Conservation (phyloP, 2,329 filamentous ascomycete species). For the Aspergillus niger region DNA sequence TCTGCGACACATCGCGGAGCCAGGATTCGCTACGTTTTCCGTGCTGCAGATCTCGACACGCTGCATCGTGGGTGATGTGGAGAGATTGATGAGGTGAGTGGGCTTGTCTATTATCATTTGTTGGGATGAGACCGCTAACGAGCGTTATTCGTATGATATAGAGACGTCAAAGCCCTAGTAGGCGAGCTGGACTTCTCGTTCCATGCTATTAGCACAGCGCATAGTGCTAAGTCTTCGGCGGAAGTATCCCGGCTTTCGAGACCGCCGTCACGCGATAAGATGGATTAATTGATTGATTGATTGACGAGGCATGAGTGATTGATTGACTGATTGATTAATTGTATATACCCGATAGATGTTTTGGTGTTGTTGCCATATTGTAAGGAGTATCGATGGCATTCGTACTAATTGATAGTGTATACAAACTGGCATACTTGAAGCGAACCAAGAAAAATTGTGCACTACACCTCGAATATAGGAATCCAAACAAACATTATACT, state of each 20-base stretch:
- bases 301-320: background rate
- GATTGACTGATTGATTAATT: background rate
- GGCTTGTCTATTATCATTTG: background rate
- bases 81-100: slow-evolving; percentile 56
- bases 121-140: background rate
- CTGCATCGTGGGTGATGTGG: slow-evolving; percentile 69
- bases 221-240: slow-evolving; percentile 27
- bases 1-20: slow-evolving; percentile 66
- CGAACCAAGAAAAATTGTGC: too few species aligned
- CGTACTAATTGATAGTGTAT: too few species aligned
- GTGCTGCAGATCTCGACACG: slow-evolving; percentile 71
- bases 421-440: too few species aligned
- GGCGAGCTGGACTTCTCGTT: slow-evolving; percentile 76
- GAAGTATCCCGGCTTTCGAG: slow-evolving; percentile 26
- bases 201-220: slow-evolving; percentile 51
- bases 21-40: slow-evolving; percentile 73
- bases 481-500: too few species aligned
- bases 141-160: slow-evolving; percentile 20
- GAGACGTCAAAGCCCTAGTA: slow-evolving; percentile 65
- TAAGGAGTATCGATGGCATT: too few species aligned
- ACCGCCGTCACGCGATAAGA: slow-evolving; percentile 30
- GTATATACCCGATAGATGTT: background rate
- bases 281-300: slow-evolving; percentile 24
- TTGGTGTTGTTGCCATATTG: background rate
- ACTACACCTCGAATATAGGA: too few species aligned